A percentile compares a stretch with the other conserved stretches of the same genome.
phyloP scores from a whole-genome alignment of 2,329 filamentous ascomycete species.

The Diaporthe sp. region DNA sequence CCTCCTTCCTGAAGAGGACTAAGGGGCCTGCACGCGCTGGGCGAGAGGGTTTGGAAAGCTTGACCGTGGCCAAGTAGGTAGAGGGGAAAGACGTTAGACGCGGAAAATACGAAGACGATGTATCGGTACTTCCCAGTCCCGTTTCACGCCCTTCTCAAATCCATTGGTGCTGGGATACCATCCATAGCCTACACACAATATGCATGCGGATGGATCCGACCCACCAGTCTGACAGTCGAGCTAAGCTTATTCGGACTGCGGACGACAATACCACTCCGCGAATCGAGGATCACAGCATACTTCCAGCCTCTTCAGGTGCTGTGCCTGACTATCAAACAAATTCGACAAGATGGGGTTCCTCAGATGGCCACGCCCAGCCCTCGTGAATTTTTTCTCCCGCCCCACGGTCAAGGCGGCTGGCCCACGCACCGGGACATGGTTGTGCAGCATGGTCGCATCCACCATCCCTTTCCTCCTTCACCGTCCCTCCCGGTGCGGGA shows the following conservation, averaged over 20 bases:
- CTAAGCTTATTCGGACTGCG: constrained; percentile 38
- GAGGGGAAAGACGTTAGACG: neutral
- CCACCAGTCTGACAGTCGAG: constrained; percentile 19
- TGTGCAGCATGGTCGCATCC: neutral
- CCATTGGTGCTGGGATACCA: neutral
- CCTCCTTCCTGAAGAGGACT: constrained; percentile 28
- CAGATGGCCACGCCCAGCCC: constrained; percentile 10
- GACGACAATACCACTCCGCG: neutral
- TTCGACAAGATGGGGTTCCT: neutral
- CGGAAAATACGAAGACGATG: constrained; percentile 2
- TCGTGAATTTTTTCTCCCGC: neutral
- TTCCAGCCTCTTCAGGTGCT: constrained; percentile 10
- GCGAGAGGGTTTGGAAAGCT: neutral
- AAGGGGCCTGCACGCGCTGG: constrained; percentile 16
- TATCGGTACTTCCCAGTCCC: constrained; percentile 11
- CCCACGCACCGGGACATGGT: neutral
- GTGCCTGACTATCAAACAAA: constrained; percentile 25
- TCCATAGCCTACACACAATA: constrained; percentile 16
- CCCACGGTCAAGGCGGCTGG: constrained; percentile 8
- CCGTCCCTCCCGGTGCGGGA: neutral
- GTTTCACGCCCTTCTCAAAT: neutral
- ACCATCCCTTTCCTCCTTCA: neutral
- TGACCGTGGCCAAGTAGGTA: neutral
- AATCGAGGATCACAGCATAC: constrained; percentile 2
- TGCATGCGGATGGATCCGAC: constrained; percentile 38